A percentile compares a stretch with the other conserved stretches of the same genome.
Conservation (phyloP, 306 rosid species). For the Gastrolobium villosum region DNA sequence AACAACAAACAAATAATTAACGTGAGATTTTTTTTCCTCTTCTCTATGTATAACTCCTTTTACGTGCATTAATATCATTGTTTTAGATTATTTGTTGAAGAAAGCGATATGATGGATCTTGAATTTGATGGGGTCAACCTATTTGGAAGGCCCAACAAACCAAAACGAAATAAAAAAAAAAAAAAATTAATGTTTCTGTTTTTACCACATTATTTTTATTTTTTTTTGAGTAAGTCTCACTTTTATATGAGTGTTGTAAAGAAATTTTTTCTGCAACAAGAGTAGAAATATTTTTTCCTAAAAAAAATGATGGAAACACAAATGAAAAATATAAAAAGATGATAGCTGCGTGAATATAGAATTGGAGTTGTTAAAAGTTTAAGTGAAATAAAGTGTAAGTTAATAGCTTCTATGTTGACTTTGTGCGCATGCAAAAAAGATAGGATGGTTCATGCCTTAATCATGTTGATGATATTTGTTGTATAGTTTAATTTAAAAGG, state of each 20-base stretch:
- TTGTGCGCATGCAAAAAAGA: not conserved
- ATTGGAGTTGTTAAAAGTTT: not conserved
- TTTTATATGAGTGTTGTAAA: too few species aligned
- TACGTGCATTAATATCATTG: not conserved
- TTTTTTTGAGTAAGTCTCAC: too few species aligned
- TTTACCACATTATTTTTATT: too few species aligned
- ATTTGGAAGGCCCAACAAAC: not conserved
- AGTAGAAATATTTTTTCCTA: too few species aligned
- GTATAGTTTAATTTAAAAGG: not conserved
- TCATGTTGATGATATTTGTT: constrained; percentile 9
- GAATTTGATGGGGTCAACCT: constrained; percentile 14
- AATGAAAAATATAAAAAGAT: not conserved
- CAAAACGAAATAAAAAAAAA: not conserved
- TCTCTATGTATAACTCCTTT: not conserved
- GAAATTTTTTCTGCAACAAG: too few species aligned
- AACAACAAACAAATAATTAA: too few species aligned
- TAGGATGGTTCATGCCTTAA: not conserved
- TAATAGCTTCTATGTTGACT: not conserved
- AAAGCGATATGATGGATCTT: not conserved
- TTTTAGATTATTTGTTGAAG: not conserved
- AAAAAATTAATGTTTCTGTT: not conserved
- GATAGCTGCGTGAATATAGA: not conserved
- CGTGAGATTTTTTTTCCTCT: not conserved
- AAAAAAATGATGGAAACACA: not conserved
- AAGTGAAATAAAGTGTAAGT: not conserved